Conservation (phyloP, 2,329 filamentous ascomycete species). For the Arthrinium puccinioides region DNA sequence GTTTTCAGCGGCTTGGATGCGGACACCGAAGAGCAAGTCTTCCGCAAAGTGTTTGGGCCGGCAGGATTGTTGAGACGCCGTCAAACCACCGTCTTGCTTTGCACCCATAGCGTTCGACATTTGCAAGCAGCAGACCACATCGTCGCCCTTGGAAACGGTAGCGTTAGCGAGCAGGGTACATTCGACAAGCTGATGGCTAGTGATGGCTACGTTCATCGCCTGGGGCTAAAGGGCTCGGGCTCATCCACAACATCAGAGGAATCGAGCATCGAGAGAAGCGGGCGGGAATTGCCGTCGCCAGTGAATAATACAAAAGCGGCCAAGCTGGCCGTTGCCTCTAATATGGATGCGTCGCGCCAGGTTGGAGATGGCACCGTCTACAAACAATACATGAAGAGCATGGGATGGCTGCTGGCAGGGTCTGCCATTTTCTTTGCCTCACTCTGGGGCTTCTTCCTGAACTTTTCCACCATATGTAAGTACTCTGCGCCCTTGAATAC, state of each 20-base stretch:
- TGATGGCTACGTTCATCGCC: constrained; percentile 14
- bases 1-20: constrained; percentile 30
- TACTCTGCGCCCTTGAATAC: too few relatives aligned
- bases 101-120: constrained; percentile 1
- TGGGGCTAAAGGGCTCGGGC: constrained; percentile 8
- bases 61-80: constrained; percentile 16
- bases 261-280: neutral
- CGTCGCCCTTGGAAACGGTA: neutral
- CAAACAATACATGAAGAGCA: constrained; percentile 14
- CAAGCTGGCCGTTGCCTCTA: too few relatives aligned
- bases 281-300: neutral
- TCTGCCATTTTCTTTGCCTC: neutral
- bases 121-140: constrained; percentile 1
- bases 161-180: constrained; percentile 16
- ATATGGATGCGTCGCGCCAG: constrained; percentile 6
- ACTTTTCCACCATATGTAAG: constrained; percentile 2
- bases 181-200: constrained; percentile 27
- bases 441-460: neutral
- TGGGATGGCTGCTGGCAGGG: neutral
- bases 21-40: constrained; percentile 23
- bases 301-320: neutral
- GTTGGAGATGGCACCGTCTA: constrained; percentile 14
- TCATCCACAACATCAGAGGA: constrained; percentile 1
- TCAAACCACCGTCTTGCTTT: neutral
- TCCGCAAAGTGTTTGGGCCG: constrained; percentile 18